phyloP scores from a whole-genome alignment of 2,329 filamentous ascomycete genomes.

The Alternaria triticina region DNA sequence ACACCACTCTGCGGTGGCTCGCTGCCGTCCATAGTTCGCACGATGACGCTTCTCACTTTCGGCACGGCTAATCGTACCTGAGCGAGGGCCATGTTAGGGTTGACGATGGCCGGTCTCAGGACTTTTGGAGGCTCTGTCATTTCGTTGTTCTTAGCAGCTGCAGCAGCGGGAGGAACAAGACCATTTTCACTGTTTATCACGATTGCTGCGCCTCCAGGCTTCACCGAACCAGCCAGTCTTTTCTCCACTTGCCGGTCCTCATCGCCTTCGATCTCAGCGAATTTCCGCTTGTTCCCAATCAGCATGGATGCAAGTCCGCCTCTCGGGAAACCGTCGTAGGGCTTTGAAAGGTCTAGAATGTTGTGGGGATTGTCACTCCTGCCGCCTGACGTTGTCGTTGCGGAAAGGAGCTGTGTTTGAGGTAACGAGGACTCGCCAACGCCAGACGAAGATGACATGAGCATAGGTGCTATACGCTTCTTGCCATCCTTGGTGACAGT shows the following conservation, averaged over 20 bases:
- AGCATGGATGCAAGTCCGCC: slow-evolving; percentile 86
- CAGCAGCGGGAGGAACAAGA: slow-evolving; percentile 74
- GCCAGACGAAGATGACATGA: slow-evolving; percentile 85
- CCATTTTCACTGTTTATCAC: slow-evolving; percentile 79
- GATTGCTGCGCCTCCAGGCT: slow-evolving; percentile 74
- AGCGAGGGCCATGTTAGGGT: slow-evolving; percentile 79
- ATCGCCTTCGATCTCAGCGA: slow-evolving; percentile 73
- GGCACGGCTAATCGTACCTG: slow-evolving; percentile 88
- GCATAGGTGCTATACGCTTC: slow-evolving; percentile 89
- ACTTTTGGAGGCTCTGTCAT: slow-evolving; percentile 73
- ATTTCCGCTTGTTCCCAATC: slow-evolving; percentile 91
- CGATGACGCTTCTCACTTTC: slow-evolving; percentile 80
- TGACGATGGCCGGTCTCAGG: slow-evolving; percentile 85
- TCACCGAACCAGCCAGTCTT: slow-evolving; percentile 63
- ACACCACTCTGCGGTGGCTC: slow-evolving; percentile 54
- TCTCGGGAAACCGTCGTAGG: slow-evolving; percentile 89
- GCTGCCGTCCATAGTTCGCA: slow-evolving; percentile 78
- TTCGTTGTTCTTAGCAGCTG: slow-evolving; percentile 43
- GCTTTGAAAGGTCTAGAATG: slow-evolving; percentile 88
- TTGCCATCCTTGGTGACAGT: slow-evolving; percentile 97
- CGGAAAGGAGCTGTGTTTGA: slow-evolving; percentile 84
- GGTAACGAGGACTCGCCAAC: slow-evolving; percentile 87
- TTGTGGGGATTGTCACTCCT: slow-evolving; percentile 79
- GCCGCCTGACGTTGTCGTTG: slow-evolving; percentile 65
- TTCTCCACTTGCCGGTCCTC: slow-evolving; percentile 71